Conservation (phyloP, 23 red algal genomes). For the Gracilariopsis chorda region DNA sequence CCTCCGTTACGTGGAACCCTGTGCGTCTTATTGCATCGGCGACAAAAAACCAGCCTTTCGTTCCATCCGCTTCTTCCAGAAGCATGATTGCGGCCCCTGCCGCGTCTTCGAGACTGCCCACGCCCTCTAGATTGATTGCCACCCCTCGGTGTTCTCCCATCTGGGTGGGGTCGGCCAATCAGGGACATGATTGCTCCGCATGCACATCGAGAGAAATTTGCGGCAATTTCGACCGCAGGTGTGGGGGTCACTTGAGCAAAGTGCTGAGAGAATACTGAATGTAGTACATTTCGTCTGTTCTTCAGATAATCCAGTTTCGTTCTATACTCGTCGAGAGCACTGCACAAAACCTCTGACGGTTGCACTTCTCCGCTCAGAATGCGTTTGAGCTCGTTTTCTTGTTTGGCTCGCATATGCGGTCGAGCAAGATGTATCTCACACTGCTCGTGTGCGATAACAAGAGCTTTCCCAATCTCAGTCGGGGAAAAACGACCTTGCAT, state of each 20-base stretch:
- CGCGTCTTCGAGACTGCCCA: neutral
- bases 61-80: neutral
- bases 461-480: constrained; percentile 75
- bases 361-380: constrained; percentile 36
- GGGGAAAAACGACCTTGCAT: constrained; percentile 67
- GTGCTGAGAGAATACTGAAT: constrained; percentile 47
- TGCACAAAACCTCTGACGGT: constrained; percentile 4
- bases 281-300: constrained; percentile 7
- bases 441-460: constrained; percentile 86
- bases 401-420: constrained; percentile 82
- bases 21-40: neutral
- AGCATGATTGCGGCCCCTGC: neutral
- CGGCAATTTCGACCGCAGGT: neutral
- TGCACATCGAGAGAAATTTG: constrained; percentile 53
- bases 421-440: constrained; percentile 76
- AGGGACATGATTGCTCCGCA: constrained; percentile 25
- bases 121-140: neutral
- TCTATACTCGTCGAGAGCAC: constrained; percentile 33
- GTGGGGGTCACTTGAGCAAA: neutral
- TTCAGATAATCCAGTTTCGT: constrained; percentile 7
- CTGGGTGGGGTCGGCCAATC: neutral
- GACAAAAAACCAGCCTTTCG: constrained; percentile 44
- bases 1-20: constrained; percentile 53
- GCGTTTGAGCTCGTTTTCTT: constrained; percentile 71
- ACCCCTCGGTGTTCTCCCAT: neutral